Evolutionary conservation across 176 grass and related monocot species (phyloP).

Genomic region (Oryza coarctata): DNA sequence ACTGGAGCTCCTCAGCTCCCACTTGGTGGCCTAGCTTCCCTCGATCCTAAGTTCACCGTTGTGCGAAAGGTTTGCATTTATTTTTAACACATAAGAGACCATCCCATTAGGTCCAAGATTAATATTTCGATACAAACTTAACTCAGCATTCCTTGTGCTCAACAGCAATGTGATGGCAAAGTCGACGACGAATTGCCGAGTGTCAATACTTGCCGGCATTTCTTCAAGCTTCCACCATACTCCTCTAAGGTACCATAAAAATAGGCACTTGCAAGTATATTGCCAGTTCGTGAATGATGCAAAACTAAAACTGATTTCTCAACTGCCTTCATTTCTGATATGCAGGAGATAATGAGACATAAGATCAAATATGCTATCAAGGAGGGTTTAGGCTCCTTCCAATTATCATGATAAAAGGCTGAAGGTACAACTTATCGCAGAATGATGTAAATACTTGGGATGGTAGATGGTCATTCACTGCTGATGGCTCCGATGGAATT

Average conservation of each 20-base stretch:
- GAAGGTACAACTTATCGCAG: background rate
- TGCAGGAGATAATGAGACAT: slow-evolving; percentile 51
- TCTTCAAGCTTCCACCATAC: slow-evolving; percentile 75
- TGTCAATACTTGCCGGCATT: slow-evolving; percentile 71
- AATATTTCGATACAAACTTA: slow-evolving; percentile 13
- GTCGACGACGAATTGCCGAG: slow-evolving; percentile 57
- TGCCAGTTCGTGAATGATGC: background rate
- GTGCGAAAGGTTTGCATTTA: slow-evolving; percentile 55
- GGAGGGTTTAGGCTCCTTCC: slow-evolving; percentile 57
- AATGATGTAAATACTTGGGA: slow-evolving; percentile 17
- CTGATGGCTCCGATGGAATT: background rate
- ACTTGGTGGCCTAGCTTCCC: slow-evolving; percentile 61
- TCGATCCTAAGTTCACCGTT: slow-evolving; percentile 60
- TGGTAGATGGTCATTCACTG: background rate
- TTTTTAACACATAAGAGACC: background rate
- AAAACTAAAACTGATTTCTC: background rate
- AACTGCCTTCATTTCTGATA: slow-evolving; percentile 11
- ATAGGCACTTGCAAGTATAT: background rate
- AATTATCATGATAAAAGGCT: slow-evolving; percentile 46
- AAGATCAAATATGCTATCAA: slow-evolving; percentile 48
- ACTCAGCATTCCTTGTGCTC: slow-evolving; percentile 6
- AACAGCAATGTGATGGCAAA: slow-evolving; percentile 52
- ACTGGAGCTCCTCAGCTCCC: slow-evolving; percentile 67
- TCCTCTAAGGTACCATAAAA: slow-evolving; percentile 57
- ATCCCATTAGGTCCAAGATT: background rate